Conservation (phyloP, 345 rosid species). For the Salix viminalis region DNA sequence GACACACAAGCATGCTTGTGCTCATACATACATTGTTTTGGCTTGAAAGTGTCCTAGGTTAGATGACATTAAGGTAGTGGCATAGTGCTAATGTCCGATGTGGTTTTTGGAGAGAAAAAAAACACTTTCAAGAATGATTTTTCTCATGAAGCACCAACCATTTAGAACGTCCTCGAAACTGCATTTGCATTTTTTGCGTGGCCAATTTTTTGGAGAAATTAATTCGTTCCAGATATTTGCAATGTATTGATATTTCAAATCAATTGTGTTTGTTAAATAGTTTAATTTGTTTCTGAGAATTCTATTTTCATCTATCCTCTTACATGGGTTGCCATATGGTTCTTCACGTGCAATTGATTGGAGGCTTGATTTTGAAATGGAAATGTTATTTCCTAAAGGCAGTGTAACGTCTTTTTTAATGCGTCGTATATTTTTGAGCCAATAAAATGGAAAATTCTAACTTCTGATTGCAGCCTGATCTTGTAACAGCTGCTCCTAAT, state of each 20-base stretch:
- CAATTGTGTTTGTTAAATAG: not conserved
- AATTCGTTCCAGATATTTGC: not conserved
- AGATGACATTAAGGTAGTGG: too few relatives aligned
- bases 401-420: not conserved
- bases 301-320: not conserved
- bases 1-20: too few relatives aligned
- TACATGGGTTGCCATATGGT: not conserved
- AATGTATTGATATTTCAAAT: not conserved
- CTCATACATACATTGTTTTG: too few relatives aligned
- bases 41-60: too few relatives aligned
- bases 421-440: too few relatives aligned
- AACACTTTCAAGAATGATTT: too few relatives aligned
- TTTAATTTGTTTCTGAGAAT: not conserved
- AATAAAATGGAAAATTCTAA: not conserved
- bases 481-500: slow-evolving; percentile 22
- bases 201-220: not conserved
- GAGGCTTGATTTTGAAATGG: not conserved
- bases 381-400: not conserved
- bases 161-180: too few relatives aligned
- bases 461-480: slow-evolving; percentile 45
- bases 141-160: too few relatives aligned
- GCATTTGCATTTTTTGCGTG: too few relatives aligned
- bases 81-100: too few relatives aligned
- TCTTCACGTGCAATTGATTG: not conserved
- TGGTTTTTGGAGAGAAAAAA: too few relatives aligned